Base-by-base conservation (phyloP, 305 asterid genomes). In the Lippia alba region DNA sequence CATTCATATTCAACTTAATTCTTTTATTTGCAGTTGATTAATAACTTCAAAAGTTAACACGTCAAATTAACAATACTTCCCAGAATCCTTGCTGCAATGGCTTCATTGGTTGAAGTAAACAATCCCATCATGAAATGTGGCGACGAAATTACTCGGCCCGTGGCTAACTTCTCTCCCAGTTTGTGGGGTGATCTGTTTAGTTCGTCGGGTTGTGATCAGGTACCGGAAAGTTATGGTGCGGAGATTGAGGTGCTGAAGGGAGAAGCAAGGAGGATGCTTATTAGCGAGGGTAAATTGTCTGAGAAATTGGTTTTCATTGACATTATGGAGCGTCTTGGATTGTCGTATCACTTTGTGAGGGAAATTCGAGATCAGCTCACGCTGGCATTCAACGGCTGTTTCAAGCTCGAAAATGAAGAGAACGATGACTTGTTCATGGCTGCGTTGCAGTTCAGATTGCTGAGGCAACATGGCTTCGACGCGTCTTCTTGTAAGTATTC, bases 151-250 rank as follows among this genome's bases (percentile, higher is more conserved):
- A 39, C 59, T 57, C 77, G 82, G 3, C 79, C 80, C 4, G 66
- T 66, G 7, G 67, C 76, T 0, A 66, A 74, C 14, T 78, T 78
- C 77, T 66, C 77, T 12, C 77, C 77, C 3, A 74, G 79, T 64
- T 10, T 75, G 12, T 79, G 83, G 83, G 83, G 83, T n/a, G 83
- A 74, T 64, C 61, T 50, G 16, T 77, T 77, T 36, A 61, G n/a
- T 30, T 71, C 75, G 4, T n/a, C 9, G 1, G 14, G 17, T 69
- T 5, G 75, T 36, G 41, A 0, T 58, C 24, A 79, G 84, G 55
- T 57, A 5, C 45, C 69, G 4, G 76, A 80, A 12, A 17, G 6
- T 0, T 68, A 48, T 18, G 40, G 33, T 14, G 40, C 54, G 33
- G 75, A 59, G 49, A 61, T 74, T 64, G 76, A 74, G 8, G 39